phyloP scores from a whole-genome alignment of 2,329 filamentous ascomycete species.

The Podosphaera fusca region DNA sequence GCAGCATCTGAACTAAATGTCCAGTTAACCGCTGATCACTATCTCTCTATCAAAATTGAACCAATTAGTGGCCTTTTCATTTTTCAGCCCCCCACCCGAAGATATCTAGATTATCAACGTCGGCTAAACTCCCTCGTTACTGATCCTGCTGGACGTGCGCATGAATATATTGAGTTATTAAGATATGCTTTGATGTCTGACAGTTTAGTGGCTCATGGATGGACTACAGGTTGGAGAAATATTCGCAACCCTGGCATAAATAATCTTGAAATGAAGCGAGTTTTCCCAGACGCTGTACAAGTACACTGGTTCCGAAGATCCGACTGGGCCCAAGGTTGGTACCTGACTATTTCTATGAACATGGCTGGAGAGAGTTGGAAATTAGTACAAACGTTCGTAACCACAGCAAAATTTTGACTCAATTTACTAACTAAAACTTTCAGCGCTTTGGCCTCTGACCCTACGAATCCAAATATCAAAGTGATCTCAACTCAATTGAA shows the following conservation, averaged over 20 bases:
- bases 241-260: conserved; percentile 20
- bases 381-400: conserved; percentile 35
- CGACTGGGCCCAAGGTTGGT: conserved; percentile 53
- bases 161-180: conserved; percentile 33
- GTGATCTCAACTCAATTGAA: not conserved
- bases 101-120: conserved; percentile 33
- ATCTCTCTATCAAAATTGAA: conserved; percentile 44
- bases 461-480: conserved; percentile 2
- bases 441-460: not conserved
- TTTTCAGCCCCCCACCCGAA: conserved; percentile 38
- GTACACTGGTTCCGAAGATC: conserved; percentile 45
- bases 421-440: not conserved
- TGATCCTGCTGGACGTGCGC: conserved; percentile 33
- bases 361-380: conserved; percentile 60
- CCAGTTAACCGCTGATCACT: conserved; percentile 40
- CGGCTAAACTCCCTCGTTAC: conserved; percentile 35
- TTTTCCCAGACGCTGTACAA: conserved; percentile 30
- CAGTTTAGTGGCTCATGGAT: conserved; percentile 34
- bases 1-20: conserved; percentile 43
- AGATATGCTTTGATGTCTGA: conserved; percentile 38
- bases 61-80: conserved; percentile 56
- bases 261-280: conserved; percentile 31
- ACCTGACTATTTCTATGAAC: conserved; percentile 46
- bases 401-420: not conserved
- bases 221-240: conserved; percentile 39